Conservation (phyloP, 2,329 filamentous ascomycete genomes). For the Dactylellina parvicollis region DNA sequence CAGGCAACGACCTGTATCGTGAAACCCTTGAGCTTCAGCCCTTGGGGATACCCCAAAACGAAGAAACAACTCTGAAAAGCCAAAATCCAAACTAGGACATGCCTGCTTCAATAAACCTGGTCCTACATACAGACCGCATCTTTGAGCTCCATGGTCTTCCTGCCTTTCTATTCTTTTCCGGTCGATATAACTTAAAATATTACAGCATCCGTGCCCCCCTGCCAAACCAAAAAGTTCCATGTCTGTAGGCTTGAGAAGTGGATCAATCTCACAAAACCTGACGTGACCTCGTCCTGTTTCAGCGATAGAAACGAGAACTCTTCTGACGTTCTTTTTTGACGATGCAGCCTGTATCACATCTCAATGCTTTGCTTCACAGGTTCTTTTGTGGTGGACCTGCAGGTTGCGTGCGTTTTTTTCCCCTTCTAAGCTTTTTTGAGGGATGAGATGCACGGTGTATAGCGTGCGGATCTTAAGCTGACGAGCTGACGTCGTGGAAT, state of each 20-base stretch:
- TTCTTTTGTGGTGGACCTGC: constrained; percentile 10
- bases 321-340: constrained; percentile 5
- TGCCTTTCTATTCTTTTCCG: too few relatives aligned
- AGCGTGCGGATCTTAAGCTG: constrained; percentile 13
- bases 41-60: not conserved
- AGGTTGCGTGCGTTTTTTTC: not conserved
- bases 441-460: constrained; percentile 3
- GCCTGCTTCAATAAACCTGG: constrained; percentile 4
- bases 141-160: too few relatives aligned
- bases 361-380: constrained; percentile 13
- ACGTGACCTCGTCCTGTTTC: constrained; percentile 20
- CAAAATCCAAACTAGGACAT: constrained; percentile 9
- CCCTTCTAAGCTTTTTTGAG: too few relatives aligned
- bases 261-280: constrained; percentile 1
- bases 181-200: constrained; percentile 17
- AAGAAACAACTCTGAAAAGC: not conserved
- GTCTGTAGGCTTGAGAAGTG: not conserved
- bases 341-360: constrained; percentile 38
- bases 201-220: not conserved
- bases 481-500: constrained; percentile 15
- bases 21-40: constrained; percentile 16
- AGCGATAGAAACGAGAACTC: constrained; percentile 42
- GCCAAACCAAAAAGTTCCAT: not conserved
- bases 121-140: not conserved
- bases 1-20: constrained; percentile 5